phyloP scores from a whole-genome alignment of 768 basidiomycete genomes.

The Russula olivacea region DNA sequence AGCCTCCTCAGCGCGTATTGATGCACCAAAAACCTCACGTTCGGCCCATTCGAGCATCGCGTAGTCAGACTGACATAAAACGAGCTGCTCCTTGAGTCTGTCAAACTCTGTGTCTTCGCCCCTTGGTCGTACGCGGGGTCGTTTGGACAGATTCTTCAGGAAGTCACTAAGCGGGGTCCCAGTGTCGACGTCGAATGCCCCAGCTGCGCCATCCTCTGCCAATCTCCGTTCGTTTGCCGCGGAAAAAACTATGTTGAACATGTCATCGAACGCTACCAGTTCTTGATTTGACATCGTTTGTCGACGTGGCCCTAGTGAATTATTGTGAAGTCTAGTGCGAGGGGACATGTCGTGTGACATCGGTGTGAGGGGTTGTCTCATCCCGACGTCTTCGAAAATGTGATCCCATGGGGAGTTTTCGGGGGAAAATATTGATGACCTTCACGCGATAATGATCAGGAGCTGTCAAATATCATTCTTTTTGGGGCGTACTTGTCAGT shows the following conservation, averaged over 20 bases:
- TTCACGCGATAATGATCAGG: conserved; percentile 1
- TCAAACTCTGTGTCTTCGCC: conserved; percentile 45
- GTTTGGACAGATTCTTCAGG: conserved; percentile 50
- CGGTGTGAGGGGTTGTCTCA: conserved; percentile 27
- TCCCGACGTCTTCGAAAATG: conserved; percentile 44
- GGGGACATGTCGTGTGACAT: conserved; percentile 13
- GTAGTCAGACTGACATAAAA: conserved; percentile 59
- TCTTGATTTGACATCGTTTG: conserved; percentile 68
- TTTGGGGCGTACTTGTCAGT: conserved; percentile 11
- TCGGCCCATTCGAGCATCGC: conserved; percentile 71
- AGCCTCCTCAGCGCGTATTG: conserved; percentile 43
- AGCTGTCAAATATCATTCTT: neutral
- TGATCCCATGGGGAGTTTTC: conserved; percentile 44
- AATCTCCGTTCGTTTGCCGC: conserved; percentile 38
- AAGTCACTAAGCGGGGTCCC: conserved; percentile 32
- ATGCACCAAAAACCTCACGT: conserved; percentile 61
- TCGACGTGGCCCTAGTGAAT: conserved; percentile 31
- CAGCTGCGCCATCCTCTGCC: conserved; percentile 6
- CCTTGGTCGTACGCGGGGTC: conserved; percentile 29
- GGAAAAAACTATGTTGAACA: conserved; percentile 64
- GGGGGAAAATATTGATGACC: conserved; percentile 30
- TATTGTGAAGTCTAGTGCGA: conserved; percentile 1
- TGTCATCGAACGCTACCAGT: conserved; percentile 58
- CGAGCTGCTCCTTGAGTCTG: conserved; percentile 66
- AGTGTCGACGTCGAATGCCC: conserved; percentile 19